Conservation (phyloP, 2,329 filamentous ascomycete genomes). For the Bipolaris gigantea region DNA sequence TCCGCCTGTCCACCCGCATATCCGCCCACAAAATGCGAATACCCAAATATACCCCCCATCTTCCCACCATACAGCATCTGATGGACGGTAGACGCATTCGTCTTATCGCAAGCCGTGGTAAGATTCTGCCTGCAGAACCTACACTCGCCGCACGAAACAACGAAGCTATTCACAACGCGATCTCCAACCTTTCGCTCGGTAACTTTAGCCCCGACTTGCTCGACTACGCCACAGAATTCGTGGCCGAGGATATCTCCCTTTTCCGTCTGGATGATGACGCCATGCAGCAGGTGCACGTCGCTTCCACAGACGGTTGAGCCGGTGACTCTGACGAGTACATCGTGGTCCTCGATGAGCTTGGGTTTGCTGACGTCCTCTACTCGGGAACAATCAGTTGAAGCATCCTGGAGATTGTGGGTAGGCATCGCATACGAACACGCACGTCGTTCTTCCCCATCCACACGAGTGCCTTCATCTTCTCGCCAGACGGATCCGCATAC, state of each 20-base stretch:
- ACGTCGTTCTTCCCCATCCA: slow-evolving; percentile 85
- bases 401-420: no score
- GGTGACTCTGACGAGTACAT: slow-evolving; percentile 79
- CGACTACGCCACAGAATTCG: slow-evolving; percentile 55
- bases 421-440: slow-evolving; percentile 36
- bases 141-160: slow-evolving; percentile 72
- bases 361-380: slow-evolving; percentile 71
- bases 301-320: slow-evolving; percentile 64
- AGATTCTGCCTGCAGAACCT: slow-evolving; percentile 77
- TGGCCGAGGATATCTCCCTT: slow-evolving; percentile 56
- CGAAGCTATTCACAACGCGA: slow-evolving; percentile 80
- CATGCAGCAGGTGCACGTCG: slow-evolving; percentile 60
- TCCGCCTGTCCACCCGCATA: slow-evolving; percentile 88
- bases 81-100: slow-evolving; percentile 70
- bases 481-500: background rate
- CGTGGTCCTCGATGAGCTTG: slow-evolving; percentile 68
- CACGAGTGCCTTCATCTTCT: slow-evolving; percentile 71
- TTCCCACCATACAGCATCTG: slow-evolving; percentile 77
- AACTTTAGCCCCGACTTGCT: slow-evolving; percentile 49
- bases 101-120: slow-evolving; percentile 76
- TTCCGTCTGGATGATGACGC: slow-evolving; percentile 50
- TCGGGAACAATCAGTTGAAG: background rate
- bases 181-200: slow-evolving; percentile 47
- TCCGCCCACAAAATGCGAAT: slow-evolving; percentile 74
- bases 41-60: slow-evolving; percentile 66